phyloP scores from a whole-genome alignment of 257 asterid species.

The Solanum microdontum region DNA sequence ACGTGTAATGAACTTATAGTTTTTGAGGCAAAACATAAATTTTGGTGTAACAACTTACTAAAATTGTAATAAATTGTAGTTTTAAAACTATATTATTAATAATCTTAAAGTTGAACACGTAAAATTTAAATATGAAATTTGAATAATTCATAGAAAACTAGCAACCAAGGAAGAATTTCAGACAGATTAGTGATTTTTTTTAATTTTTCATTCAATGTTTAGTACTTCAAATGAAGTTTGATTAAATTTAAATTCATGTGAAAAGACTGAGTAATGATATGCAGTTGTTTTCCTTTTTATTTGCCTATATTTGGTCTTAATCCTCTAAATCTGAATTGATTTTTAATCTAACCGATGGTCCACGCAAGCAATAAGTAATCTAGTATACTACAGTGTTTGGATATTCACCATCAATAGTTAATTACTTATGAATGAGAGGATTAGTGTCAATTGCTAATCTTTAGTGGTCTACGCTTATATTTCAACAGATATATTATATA shows the following conservation, averaged over 20 bases:
- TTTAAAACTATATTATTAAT: background rate
- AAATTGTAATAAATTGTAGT: background rate
- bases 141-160: background rate
- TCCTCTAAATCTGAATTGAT: no score
- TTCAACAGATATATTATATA: background rate
- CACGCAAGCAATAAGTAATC: background rate
- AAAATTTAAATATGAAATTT: background rate
- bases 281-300: background rate
- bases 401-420: background rate
- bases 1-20: no score
- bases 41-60: background rate
- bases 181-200: background rate
- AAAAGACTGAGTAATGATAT: background rate
- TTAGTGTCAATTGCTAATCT: background rate
- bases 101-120: background rate
- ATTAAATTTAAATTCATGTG: no score
- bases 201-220: rapidly evolving
- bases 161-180: background rate
- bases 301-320: background rate
- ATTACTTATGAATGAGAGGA: background rate
- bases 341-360: background rate
- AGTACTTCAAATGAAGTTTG: background rate
- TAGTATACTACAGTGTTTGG: background rate
- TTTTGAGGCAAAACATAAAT: background rate
- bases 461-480: background rate